Conservation (phyloP, 2,329 filamentous ascomycete genomes). For the Colletotrichum destructivum region DNA sequence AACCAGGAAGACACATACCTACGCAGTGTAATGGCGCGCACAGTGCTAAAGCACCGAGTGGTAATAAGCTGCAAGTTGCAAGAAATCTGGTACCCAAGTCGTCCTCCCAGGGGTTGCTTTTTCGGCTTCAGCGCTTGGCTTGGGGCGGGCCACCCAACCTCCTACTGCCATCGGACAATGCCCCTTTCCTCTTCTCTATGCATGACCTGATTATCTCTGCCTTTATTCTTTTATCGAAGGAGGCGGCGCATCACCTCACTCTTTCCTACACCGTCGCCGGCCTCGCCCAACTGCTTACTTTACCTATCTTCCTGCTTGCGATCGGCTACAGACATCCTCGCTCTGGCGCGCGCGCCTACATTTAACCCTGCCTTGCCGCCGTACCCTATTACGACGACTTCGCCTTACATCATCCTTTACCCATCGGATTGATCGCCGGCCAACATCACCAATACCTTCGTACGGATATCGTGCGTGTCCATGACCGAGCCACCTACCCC, state of each 20-base stretch:
- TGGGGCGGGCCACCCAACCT: not conserved
- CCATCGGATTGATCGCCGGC: not conserved
- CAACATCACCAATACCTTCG: slow-evolving; percentile 14
- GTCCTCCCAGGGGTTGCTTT: not conserved
- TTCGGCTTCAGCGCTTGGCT: not conserved
- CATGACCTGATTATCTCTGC: not conserved
- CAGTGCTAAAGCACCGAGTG: slow-evolving; percentile 1
- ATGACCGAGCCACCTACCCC: slow-evolving; percentile 58
- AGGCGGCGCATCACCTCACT: slow-evolving; percentile 10
- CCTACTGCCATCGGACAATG: not conserved
- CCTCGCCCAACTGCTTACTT: not conserved
- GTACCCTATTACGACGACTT: slow-evolving; percentile 22
- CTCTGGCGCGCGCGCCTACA: slow-evolving; percentile 13
- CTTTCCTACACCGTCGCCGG: slow-evolving; percentile 18
- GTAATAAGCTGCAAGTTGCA: not conserved
- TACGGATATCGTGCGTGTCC: slow-evolving; percentile 47
- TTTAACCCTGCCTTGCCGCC: slow-evolving; percentile 6
- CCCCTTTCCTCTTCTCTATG: not conserved
- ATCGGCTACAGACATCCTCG: slow-evolving; percentile 25
- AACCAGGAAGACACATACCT: too few species aligned
- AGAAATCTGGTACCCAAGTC: slow-evolving; percentile 1
- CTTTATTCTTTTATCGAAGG: not conserved
- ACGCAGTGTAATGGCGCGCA: not conserved
- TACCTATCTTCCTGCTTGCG: not conserved
- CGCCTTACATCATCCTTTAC: slow-evolving; percentile 22